A percentile compares a stretch with the other conserved stretches of the same genome.
These are phyloP conservation scores for Candida nanaspora DNA, from an alignment of 805 yeast species.

Conservation along the genomic window DNA sequence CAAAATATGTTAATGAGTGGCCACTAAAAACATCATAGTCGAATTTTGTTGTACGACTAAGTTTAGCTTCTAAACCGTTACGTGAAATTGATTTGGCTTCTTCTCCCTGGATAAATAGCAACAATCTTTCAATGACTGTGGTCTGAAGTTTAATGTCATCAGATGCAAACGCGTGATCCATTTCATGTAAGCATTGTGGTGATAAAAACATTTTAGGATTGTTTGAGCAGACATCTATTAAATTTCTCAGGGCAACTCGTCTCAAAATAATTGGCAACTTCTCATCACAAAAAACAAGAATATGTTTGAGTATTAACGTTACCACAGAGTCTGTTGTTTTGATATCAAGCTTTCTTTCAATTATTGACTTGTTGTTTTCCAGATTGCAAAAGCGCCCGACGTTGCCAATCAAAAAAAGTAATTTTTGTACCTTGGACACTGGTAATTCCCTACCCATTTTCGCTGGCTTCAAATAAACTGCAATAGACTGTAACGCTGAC, in stretches of 20 bases:
- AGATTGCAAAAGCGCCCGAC: slow-evolving; percentile 68
- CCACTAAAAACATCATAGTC: slow-evolving; percentile 54
- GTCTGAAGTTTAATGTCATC: slow-evolving; percentile 36
- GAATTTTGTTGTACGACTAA: slow-evolving; percentile 27
- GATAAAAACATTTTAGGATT: slow-evolving; percentile 64
- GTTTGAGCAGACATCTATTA: slow-evolving; percentile 51
- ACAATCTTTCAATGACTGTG: slow-evolving; percentile 49
- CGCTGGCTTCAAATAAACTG: slow-evolving; percentile 33
- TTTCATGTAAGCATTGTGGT: slow-evolving; percentile 40
- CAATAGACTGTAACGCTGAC: slow-evolving; percentile 47
- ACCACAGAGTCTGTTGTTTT: slow-evolving; percentile 46
- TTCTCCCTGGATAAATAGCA: slow-evolving; percentile 50
- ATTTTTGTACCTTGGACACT: slow-evolving; percentile 44
- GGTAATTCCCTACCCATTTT: slow-evolving; percentile 13
- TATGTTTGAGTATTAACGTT: slow-evolving; percentile 50
- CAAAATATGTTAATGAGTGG: slow-evolving; percentile 36
- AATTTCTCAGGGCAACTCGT: slow-evolving; percentile 46
- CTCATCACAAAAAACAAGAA: slow-evolving; percentile 46
- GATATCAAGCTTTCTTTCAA: slow-evolving; percentile 34
- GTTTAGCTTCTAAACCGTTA: slow-evolving; percentile 31
- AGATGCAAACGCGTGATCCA: slow-evolving; percentile 42
- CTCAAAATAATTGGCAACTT: slow-evolving; percentile 25
- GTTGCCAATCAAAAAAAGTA: slow-evolving; percentile 58
- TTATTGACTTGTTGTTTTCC: slow-evolving; percentile 34
- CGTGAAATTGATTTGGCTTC: slow-evolving; percentile 37